phyloP scores from a whole-genome alignment of 2,329 filamentous ascomycete species.

The Xylaria sp. region DNA sequence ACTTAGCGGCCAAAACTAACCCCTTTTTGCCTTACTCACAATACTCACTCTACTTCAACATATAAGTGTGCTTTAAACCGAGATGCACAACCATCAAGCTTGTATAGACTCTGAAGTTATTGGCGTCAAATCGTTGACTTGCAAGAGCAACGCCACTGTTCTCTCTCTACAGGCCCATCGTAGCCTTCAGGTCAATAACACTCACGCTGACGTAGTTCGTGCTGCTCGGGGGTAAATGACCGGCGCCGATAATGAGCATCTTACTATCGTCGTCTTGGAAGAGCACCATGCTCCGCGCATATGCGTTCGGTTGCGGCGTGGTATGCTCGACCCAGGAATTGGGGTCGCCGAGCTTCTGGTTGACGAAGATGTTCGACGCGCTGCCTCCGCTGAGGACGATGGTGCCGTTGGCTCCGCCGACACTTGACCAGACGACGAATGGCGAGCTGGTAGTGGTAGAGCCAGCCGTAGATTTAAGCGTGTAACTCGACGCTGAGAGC shows the following conservation, averaged over 20 bases:
- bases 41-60: no score
- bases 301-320: constrained; percentile 41
- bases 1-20: no score
- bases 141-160: not conserved
- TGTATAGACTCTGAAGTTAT: no score
- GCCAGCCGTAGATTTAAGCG: constrained; percentile 37
- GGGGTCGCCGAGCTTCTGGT: constrained; percentile 42
- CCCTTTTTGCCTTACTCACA: no score
- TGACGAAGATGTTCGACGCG: constrained; percentile 44
- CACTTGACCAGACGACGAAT: constrained; percentile 47
- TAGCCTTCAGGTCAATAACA: constrained; percentile 37
- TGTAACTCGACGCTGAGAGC: constrained; percentile 34
- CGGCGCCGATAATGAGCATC: constrained; percentile 52
- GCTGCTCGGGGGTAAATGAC: constrained; percentile 53
- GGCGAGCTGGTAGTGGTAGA: constrained; percentile 42
- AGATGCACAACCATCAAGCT: not conserved
- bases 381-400: constrained; percentile 46
- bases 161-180: constrained; percentile 24
- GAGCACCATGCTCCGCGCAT: constrained; percentile 42
- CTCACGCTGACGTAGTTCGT: constrained; percentile 50
- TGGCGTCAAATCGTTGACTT: no score
- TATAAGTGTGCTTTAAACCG: no score
- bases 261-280: constrained; percentile 38
- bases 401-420: constrained; percentile 44
- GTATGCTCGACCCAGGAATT: constrained; percentile 42